Percentiles rank a stretch among this genome's conserved stretches.
These are phyloP conservation scores for Stropharia rugosoannulata DNA, from an alignment of 768 basidiomycete genomes.

Conservation along the genomic window DNA sequence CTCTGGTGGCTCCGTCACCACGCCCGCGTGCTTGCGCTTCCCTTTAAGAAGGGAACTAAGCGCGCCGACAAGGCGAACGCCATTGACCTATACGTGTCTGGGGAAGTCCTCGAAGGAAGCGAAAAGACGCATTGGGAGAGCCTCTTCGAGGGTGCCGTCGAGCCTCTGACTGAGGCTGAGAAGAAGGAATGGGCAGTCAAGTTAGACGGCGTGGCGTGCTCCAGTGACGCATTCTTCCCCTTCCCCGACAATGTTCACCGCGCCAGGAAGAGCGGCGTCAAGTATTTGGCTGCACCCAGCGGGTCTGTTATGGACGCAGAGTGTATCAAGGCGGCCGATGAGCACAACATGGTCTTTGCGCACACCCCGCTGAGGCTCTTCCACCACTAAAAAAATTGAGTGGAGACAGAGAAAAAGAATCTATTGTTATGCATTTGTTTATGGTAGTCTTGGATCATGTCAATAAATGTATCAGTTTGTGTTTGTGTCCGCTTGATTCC, in stretches of 20 bases:
- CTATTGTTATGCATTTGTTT: background rate
- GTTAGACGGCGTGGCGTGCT: conserved; percentile 87
- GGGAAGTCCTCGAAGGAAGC: conserved; percentile 83
- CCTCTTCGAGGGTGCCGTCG: conserved; percentile 74
- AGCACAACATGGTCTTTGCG: conserved; percentile 87
- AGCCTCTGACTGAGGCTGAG: conserved; percentile 65
- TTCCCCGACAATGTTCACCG: conserved; percentile 98
- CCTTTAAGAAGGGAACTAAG: conserved; percentile 97
- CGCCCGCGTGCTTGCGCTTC: conserved; percentile 85
- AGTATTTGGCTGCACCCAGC: conserved; percentile 86
- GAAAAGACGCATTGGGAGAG: conserved; percentile 92
- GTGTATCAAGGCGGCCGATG: conserved; percentile 95
- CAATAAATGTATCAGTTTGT: background rate
- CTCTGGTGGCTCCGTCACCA: conserved; percentile 99
- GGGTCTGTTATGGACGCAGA: conserved; percentile 98
- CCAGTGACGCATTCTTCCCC: conserved; percentile 99
- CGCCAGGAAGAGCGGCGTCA: conserved; percentile 87
- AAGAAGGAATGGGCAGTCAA: conserved; percentile 69
- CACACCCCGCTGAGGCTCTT: conserved; percentile 88
- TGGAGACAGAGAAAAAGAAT: background rate
- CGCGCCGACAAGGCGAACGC: conserved; percentile 98
- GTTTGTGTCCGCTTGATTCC: conserved; percentile 7
- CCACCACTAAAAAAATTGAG: conserved; percentile 61
- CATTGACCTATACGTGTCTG: conserved; percentile 93
- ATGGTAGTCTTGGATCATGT: background rate